A percentile compares a stretch with the other conserved stretches of the same genome.
These are phyloP conservation scores for Lactarius vividus DNA, from an alignment of 768 basidiomycete species.

Conservation along the genomic window DNA sequence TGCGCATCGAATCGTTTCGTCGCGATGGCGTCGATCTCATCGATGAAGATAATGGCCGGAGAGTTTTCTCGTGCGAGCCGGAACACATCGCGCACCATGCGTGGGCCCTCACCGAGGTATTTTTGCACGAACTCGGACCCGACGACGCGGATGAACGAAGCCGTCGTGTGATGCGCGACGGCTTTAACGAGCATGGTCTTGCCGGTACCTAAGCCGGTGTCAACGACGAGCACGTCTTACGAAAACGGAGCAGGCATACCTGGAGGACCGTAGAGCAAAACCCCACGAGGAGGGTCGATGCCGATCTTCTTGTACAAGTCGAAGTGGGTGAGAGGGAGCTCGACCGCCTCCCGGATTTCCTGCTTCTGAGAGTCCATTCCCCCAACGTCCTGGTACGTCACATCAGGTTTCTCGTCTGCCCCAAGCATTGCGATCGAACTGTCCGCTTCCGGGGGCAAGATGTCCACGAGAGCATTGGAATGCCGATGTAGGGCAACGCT, in stretches of 20 bases:
- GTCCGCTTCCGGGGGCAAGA: conserved; percentile 97
- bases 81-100: conserved; percentile 99
- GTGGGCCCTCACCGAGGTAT: conserved; percentile 97
- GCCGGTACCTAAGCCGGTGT: conserved; percentile 69
- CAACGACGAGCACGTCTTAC: not conserved
- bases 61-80: conserved; percentile 95
- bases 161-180: conserved; percentile 97
- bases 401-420: conserved; percentile 92
- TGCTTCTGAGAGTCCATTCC: conserved; percentile 98
- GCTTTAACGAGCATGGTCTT: conserved; percentile 99
- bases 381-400: conserved; percentile 90
- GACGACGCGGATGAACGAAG: conserved; percentile 96
- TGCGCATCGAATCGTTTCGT: conserved; percentile 99
- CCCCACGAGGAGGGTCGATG: conserved; percentile 97
- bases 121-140: conserved; percentile 99
- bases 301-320: conserved; percentile 99
- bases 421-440: conserved; percentile 95
- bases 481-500: conserved; percentile 99
- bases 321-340: conserved; percentile 93
- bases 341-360: conserved; percentile 97
- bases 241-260: conserved; percentile 43
- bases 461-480: conserved; percentile 97
- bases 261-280: conserved; percentile 94
- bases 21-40: conserved; percentile 97
- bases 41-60: conserved; percentile 98